Percentiles rank a stretch among this genome's conserved stretches.
Evolutionary conservation across 2,329 filamentous ascomycete species (phyloP).

Genomic region (Verticillium tricorpus): DNA sequence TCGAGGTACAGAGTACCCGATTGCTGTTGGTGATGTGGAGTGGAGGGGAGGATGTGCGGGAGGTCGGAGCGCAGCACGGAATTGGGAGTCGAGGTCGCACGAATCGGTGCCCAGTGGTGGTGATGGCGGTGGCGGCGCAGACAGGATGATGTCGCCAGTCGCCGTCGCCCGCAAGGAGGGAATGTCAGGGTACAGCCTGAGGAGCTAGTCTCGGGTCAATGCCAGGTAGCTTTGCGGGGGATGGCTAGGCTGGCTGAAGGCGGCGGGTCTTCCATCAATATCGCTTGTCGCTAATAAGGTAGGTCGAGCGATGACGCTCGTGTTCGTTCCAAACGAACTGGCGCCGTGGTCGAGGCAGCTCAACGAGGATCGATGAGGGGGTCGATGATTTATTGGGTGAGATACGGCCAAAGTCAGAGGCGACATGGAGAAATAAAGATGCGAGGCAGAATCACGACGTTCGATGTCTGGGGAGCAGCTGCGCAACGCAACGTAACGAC

Average conservation of each 20-base stretch:
- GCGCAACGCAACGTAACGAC: no score
- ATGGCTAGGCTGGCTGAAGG: neutral
- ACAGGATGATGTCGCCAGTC: neutral
- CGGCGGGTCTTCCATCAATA: neutral
- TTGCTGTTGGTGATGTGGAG: neutral
- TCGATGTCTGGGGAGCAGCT: no score
- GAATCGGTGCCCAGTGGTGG: neutral
- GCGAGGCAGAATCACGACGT: no score
- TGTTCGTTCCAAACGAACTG: neutral
- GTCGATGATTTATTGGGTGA: no score
- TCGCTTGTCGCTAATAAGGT: neutral
- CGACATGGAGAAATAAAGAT: no score
- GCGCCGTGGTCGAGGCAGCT: neutral
- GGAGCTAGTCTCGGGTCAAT: neutral
- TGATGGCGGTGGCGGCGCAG: neutral
- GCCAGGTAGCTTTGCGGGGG: neutral
- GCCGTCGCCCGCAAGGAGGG: neutral
- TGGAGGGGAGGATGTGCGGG: neutral
- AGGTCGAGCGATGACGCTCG: neutral
- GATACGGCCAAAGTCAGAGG: no score
- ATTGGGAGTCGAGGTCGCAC: neutral
- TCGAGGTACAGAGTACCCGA: neutral
- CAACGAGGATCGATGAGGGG: no score
- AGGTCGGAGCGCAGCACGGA: neutral
- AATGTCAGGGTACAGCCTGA: neutral